phyloP scores from a whole-genome alignment of 352 stramenopile species.

The Pythium sukuiense region DNA sequence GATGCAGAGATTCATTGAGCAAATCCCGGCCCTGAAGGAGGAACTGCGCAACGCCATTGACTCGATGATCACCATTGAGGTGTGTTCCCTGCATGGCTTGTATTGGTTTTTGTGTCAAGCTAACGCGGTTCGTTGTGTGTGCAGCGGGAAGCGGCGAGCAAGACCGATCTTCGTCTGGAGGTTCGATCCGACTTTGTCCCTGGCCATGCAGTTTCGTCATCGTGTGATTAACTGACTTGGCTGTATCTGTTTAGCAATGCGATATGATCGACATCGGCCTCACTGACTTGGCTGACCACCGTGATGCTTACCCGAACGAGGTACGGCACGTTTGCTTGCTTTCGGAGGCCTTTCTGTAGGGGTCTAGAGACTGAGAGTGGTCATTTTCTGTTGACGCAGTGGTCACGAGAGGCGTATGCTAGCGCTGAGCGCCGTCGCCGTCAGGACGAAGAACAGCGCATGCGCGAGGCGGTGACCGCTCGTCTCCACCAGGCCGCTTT shows the following conservation, averaged over 20 bases:
- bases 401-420: constrained; percentile 50
- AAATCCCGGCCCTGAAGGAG: constrained; percentile 52
- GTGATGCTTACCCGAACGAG: constrained; percentile 66
- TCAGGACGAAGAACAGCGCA: constrained; percentile 63
- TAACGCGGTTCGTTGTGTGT: not conserved
- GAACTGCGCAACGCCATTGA: constrained; percentile 51
- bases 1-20: constrained; percentile 60
- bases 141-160: constrained; percentile 37
- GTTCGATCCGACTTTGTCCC: constrained; percentile 26
- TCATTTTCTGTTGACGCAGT: constrained; percentile 33
- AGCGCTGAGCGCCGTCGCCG: constrained; percentile 54
- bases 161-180: constrained; percentile 76
- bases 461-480: constrained; percentile 67
- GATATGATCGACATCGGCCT: constrained; percentile 81
- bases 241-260: constrained; percentile 54
- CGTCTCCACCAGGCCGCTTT: constrained; percentile 70
- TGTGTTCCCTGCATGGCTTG: constrained; percentile 18
- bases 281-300: constrained; percentile 69
- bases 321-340: constrained; percentile 25
- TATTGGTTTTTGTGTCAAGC: no score
- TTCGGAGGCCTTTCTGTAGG: not conserved
- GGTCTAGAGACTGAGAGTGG: not conserved
- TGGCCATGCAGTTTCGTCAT: not conserved
- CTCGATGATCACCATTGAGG: constrained; percentile 66
- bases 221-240: not conserved